Percentiles rank a stretch among this genome's conserved stretches.
Conservation (phyloP, 306 rosid species). For the Albizia julibrissin region DNA sequence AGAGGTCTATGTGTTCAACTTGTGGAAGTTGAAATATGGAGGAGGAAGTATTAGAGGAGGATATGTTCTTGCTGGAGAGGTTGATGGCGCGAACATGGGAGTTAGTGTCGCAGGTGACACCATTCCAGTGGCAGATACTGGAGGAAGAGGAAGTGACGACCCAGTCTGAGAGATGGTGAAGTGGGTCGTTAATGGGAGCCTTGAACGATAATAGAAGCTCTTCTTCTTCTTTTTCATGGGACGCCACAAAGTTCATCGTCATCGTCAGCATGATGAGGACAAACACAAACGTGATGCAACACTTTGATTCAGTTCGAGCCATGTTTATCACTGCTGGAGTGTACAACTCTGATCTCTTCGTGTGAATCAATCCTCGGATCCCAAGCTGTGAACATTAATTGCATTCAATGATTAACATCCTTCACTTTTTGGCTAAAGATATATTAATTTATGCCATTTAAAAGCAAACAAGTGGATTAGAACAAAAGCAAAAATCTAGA, state of each 20-base stretch:
- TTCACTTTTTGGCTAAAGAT: not conserved
- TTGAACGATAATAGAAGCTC: constrained; percentile 79
- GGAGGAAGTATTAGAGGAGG: constrained; percentile 50
- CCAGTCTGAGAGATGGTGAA: constrained; percentile 75
- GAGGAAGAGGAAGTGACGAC: constrained; percentile 27
- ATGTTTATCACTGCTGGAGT: constrained; percentile 35
- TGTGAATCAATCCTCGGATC: constrained; percentile 49
- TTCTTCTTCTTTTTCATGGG: constrained; percentile 46
- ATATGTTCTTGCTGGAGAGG: constrained; percentile 65
- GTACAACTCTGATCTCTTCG: constrained; percentile 14
- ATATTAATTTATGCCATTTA: not conserved
- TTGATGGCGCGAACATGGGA: constrained; percentile 46
- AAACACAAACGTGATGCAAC: constrained; percentile 18
- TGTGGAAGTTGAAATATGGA: constrained; percentile 54
- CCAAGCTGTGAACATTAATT: constrained; percentile 46
- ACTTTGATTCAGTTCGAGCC: constrained; percentile 35
- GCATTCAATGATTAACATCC: constrained; percentile 33
- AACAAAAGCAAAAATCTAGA: not conserved
- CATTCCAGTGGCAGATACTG: constrained; percentile 69
- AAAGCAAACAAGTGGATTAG: not conserved
- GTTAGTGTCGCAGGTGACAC: constrained; percentile 57
- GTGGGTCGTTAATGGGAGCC: constrained; percentile 63
- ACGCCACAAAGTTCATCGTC: constrained; percentile 36
- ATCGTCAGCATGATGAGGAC: constrained; percentile 38
- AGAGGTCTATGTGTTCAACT: constrained; percentile 62